These are phyloP conservation scores for Trichoderma koningii DNA, from an alignment of 2,329 filamentous ascomycete species.

Conservation along the genomic window DNA sequence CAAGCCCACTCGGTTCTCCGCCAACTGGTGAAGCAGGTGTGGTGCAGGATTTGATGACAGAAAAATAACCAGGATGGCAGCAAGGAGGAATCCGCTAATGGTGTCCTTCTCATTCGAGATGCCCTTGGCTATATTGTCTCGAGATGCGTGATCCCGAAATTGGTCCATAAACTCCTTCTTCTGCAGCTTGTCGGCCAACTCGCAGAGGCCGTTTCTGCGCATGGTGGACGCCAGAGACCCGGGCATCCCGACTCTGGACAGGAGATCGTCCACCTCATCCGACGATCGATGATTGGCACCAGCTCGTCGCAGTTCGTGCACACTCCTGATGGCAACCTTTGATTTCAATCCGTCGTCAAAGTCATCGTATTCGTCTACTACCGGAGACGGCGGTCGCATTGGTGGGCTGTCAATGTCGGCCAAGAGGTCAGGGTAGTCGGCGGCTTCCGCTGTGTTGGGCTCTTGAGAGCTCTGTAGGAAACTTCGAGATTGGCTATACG, in stretches of 20 bases:
- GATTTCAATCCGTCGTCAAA: conserved; percentile 46
- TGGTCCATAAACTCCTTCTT: conserved; percentile 66
- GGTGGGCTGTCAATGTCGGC: conserved; percentile 33
- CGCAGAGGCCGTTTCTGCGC: conserved; percentile 60
- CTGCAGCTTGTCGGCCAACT: conserved; percentile 60
- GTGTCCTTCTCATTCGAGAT: conserved; percentile 62
- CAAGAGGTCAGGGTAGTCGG: conserved; percentile 6
- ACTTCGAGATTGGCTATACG: conserved; percentile 42
- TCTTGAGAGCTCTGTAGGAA: conserved; percentile 36
- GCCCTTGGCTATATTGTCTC: conserved; percentile 66
- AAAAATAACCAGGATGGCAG: conserved; percentile 65
- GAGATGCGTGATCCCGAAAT: conserved; percentile 74
- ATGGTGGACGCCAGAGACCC: conserved; percentile 50
- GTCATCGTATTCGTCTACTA: conserved; percentile 34
- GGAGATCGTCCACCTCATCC: conserved; percentile 65
- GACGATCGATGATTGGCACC: conserved; percentile 67
- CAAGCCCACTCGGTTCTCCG: conserved; percentile 54
- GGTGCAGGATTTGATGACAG: conserved; percentile 61
- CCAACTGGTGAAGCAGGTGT: conserved; percentile 60
- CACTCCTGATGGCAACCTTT: conserved; percentile 59
- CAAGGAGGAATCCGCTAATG: conserved; percentile 63
- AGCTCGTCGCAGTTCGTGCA: conserved; percentile 66
- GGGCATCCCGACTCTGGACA: conserved; percentile 61
- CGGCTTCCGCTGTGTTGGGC: conserved; percentile 32
- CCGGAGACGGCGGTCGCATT: conserved; percentile 32